Evolutionary conservation across 1,139 yeast species (phyloP), one percentile per base, ranked within the genome.

Genomic region (Hyphopichia wangnamkhiaoensis): DNA sequence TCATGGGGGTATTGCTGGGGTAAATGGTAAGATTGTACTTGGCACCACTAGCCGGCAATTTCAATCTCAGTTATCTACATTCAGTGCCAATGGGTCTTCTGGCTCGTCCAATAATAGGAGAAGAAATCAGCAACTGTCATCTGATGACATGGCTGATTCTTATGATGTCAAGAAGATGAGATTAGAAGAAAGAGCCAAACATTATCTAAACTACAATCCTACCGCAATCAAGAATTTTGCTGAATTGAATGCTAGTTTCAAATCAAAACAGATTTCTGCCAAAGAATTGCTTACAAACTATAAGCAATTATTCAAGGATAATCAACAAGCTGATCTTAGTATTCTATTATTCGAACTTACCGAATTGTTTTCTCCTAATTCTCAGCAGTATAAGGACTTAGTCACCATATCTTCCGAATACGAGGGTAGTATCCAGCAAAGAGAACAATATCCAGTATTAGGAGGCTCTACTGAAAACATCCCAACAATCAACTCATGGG

Each of bases 151-250:
- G 15, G 60, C 59, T 13, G 76, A 74, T 41, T 64, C 81, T 1
- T 53, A 65, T 9, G 82, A 78, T 28, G 66, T 76, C 31, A 84
- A 82, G 47, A 74, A 69, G 49, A 68, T 74, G 56, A 72, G 96
- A 47, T 71, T 90, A 31, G 94, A 86, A 47, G 96, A 89, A 57
- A 74, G 96, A 52, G 96, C 96, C 0, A 82, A 83, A 56, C 89
- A 84, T 58, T 85, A 85, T 54, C 65, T 87, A 41, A 73, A 77
- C 39, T 80, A 84, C 48, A 74, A 82, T 28, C 61, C 63, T 5
- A 58, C 61, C 9, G 68, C 69, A 26, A 70, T 81, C 47, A 63
- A 69, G 10, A 58, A 65, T 38, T 89, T 89, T 55, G 58, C 62
- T 23, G 61, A 63, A 1, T 46, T 78, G 16, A 86, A 84, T 54